Conservation (phyloP, 106 monocot genomes). For the Dendrobium officinale region DNA sequence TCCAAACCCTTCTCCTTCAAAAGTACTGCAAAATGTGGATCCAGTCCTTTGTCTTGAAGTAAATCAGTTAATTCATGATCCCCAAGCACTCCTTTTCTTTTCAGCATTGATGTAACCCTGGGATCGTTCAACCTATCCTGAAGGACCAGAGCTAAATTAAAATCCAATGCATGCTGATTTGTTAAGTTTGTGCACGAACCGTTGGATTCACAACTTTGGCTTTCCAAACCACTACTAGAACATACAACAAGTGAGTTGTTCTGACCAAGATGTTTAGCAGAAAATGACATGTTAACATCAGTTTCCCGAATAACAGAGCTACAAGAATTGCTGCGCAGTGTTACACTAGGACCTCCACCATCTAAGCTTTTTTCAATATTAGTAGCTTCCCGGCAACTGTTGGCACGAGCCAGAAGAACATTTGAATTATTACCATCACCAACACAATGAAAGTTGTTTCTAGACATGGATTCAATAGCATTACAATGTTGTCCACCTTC, state of each 20-base stretch:
- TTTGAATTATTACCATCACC: conserved; percentile 54
- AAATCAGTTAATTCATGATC: conserved; percentile 75
- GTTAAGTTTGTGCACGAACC: conserved; percentile 42
- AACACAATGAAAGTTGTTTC: conserved; percentile 47
- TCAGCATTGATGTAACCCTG: conserved; percentile 76
- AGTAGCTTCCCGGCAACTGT: conserved; percentile 74
- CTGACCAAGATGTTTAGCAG: conserved; percentile 38
- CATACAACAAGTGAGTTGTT: conserved; percentile 42
- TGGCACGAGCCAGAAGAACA: conserved; percentile 50
- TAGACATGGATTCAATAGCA: conserved; percentile 53
- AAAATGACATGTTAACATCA: conserved; percentile 35
- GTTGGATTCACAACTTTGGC: conserved; percentile 72
- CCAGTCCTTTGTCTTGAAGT: conserved; percentile 89
- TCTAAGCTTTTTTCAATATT: conserved; percentile 69
- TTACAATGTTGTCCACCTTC: conserved; percentile 75
- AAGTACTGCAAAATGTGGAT: conserved; percentile 94
- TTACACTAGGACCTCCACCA: conserved; percentile 66
- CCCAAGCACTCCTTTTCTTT: conserved; percentile 58
- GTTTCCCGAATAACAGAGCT: conserved; percentile 69
- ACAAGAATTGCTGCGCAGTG: conserved; percentile 76
- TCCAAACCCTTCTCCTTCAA: conserved; percentile 92
- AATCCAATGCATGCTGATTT: conserved; percentile 45
- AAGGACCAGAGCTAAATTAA: conserved; percentile 66
- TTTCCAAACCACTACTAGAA: conserved; percentile 72
- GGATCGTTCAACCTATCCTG: conserved; percentile 89